Evolutionary conservation across 2,329 filamentous ascomycete genomes (phyloP), one percentile per base, ranked within the genome.

Genomic region (Fusarium torulosum): DNA sequence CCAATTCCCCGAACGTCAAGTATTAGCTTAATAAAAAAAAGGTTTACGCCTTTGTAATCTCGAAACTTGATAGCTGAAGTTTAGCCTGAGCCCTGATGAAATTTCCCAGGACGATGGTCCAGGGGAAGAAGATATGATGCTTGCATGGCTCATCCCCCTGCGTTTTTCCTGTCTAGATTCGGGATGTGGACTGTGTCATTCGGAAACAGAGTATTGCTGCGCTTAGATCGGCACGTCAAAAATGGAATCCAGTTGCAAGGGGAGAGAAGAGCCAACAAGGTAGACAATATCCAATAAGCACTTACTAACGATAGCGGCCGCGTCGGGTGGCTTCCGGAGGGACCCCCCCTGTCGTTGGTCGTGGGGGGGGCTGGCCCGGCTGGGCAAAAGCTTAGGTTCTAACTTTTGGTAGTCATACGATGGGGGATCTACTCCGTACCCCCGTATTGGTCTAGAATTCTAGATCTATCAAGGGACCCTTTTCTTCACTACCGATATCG

Each of bases 351-450:
- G 59, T 33, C 14, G n/a, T 10, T 21, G 13, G 20, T 53, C 27
- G 44, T 63, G 27, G 40, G 58, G 59, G 23, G 27, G 42, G 15
- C 15, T 35, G 33, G 17, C 17, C 67, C 67, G 67, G 25, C 63
- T 68, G 40, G 67, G 59, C 63, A 37, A 68, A 59, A 59, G 51
- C 67, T 70, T 63, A 53, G 37, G 37, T 42, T 10, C 27, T 29
- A 29, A 29, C 4, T 29, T 10, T 20, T 38, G n/a, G 11, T 31
- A 7, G 35, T 62, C 60, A 55, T 53, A 57, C 55, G 59, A 70
- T 58, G 38, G 38, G 17, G 17, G 27, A 42, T 56, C 47, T 62
- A 21, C 37, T 21, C 35, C 17, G 4, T 20, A 33, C 5, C 37
- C 25, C 35, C 17, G 4, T 20, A 33, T 6, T 9, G 41, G 31